Percentiles rank a stretch among this genome's conserved stretches.
Conservation (phyloP, 345 rosid species). For the Leavenworthia alabamica region DNA sequence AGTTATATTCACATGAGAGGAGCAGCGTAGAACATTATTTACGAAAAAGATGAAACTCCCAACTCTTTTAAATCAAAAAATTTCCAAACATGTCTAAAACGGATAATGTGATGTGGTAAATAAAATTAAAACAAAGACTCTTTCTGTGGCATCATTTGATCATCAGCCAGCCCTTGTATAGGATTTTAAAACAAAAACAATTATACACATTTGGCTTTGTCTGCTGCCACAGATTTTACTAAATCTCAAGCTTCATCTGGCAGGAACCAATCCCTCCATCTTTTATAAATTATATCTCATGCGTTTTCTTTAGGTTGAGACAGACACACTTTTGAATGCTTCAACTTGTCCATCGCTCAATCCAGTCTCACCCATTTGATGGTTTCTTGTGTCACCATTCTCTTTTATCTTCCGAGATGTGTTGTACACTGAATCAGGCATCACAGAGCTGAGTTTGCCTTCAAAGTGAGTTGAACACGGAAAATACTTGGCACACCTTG, state of each 20-base stretch:
- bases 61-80: too few relatives aligned
- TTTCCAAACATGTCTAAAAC: too few relatives aligned
- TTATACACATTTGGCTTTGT: slow-evolving; percentile 35
- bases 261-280: slow-evolving; percentile 4
- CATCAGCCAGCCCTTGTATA: slow-evolving; percentile 21
- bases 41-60: too few relatives aligned
- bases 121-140: neutral
- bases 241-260: slow-evolving; percentile 8
- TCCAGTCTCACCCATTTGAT: slow-evolving; percentile 34
- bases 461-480: slow-evolving; percentile 71
- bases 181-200: too few relatives aligned
- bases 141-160: slow-evolving; percentile 4
- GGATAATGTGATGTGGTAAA: neutral
- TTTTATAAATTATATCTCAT: too few relatives aligned
- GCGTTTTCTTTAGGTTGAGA: slow-evolving; percentile 28
- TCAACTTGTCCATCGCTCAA: slow-evolving; percentile 69
- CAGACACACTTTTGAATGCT: slow-evolving; percentile 49
- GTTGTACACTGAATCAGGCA: slow-evolving; percentile 43
- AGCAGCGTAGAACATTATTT: too few relatives aligned
- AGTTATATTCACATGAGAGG: too few relatives aligned
- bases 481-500: slow-evolving; percentile 56
- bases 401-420: slow-evolving; percentile 36
- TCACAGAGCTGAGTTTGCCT: slow-evolving; percentile 61
- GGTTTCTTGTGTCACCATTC: slow-evolving; percentile 45
- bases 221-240: too few relatives aligned